These are phyloP conservation scores for Trichophaea hybrida DNA, from an alignment of 2,329 filamentous ascomycete genomes.

Conservation along the genomic window DNA sequence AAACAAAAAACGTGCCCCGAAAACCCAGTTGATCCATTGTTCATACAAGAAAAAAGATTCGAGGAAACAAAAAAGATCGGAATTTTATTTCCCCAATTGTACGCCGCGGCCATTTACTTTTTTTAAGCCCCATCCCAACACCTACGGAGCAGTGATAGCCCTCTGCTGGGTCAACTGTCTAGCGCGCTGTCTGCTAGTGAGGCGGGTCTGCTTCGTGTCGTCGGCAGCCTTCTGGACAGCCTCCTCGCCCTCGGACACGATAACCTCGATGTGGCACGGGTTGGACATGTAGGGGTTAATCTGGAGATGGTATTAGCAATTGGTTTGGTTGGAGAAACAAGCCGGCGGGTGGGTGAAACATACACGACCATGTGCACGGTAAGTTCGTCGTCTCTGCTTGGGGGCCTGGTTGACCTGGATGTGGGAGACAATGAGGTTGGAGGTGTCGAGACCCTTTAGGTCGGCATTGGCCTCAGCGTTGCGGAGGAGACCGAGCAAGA, in stretches of 20 bases:
- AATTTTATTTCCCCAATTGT: conserved; percentile 5
- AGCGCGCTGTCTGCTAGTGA: conserved; percentile 83
- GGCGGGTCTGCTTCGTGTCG: conserved; percentile 39
- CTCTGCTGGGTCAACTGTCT: conserved; percentile 16
- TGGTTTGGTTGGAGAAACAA: not conserved
- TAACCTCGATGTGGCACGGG: conserved; percentile 99
- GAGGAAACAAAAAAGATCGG: not conserved
- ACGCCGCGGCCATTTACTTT: conserved; percentile 5
- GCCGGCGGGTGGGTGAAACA: conserved; percentile 34
- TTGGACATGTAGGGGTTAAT: conserved; percentile 99
- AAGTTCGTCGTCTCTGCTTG: conserved; percentile 97
- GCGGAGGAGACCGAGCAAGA: conserved; percentile 91
- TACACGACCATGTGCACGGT: conserved; percentile 99
- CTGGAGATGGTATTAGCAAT: conserved; percentile 38
- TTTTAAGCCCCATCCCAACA: not conserved
- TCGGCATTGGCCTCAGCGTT: conserved; percentile 96
- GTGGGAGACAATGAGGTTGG: conserved; percentile 97
- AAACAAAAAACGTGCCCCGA: conserved; percentile 3
- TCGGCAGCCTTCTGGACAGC: conserved; percentile 77
- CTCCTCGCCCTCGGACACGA: conserved; percentile 96
- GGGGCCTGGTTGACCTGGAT: conserved; percentile 99
- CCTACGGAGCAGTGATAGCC: conserved; percentile 10
- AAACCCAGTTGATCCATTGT: conserved; percentile 6
- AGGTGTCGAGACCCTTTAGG: conserved; percentile 92
- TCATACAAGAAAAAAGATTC: conserved; percentile 1